A percentile compares a stretch with the other conserved stretches of the same genome.
Evolutionary conservation across 2,329 filamentous ascomycete species (phyloP).

Genomic region (Apiospora phragmitis): DNA sequence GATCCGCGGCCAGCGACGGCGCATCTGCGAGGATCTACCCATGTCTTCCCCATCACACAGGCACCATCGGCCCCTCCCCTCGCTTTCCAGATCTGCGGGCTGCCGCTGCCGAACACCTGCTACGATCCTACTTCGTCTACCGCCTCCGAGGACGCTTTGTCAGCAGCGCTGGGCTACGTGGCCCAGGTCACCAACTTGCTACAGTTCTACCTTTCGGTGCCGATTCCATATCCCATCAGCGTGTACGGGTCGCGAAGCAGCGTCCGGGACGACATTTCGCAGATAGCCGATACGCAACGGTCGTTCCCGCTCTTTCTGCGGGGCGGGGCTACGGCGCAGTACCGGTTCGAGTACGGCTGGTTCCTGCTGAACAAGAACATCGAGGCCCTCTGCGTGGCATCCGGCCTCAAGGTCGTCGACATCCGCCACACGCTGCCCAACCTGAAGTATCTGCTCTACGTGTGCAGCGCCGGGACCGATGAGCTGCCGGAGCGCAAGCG

Average conservation of each 20-base stretch:
- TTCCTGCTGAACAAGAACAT: slow-evolving; percentile 98
- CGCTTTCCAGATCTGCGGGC: slow-evolving; percentile 78
- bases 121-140: slow-evolving; percentile 55
- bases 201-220: slow-evolving; percentile 77
- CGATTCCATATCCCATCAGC: slow-evolving; percentile 78
- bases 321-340: slow-evolving; percentile 68
- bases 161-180: slow-evolving; percentile 79
- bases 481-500: slow-evolving; percentile 62
- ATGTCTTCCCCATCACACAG: slow-evolving; percentile 80
- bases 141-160: slow-evolving; percentile 68
- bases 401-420: slow-evolving; percentile 80
- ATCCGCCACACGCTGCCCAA: slow-evolving; percentile 92
- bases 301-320: slow-evolving; percentile 79
- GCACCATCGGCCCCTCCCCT: slow-evolving; percentile 58
- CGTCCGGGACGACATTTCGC: slow-evolving; percentile 64
- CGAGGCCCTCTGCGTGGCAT: slow-evolving; percentile 64
- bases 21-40: slow-evolving; percentile 77
- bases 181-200: slow-evolving; percentile 74
- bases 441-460: slow-evolving; percentile 87
- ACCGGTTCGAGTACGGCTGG: slow-evolving; percentile 93
- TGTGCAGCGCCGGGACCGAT: slow-evolving; percentile 76
- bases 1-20: slow-evolving; percentile 81
- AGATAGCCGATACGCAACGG: slow-evolving; percentile 47
- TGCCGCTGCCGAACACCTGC: slow-evolving; percentile 77
- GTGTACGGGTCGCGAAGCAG: slow-evolving; percentile 70